Percentiles rank a stretch among this genome's conserved stretches.
Conservation (phyloP, 192 early-diverging fungal genomes). For the Backusella tuberculispora region DNA sequence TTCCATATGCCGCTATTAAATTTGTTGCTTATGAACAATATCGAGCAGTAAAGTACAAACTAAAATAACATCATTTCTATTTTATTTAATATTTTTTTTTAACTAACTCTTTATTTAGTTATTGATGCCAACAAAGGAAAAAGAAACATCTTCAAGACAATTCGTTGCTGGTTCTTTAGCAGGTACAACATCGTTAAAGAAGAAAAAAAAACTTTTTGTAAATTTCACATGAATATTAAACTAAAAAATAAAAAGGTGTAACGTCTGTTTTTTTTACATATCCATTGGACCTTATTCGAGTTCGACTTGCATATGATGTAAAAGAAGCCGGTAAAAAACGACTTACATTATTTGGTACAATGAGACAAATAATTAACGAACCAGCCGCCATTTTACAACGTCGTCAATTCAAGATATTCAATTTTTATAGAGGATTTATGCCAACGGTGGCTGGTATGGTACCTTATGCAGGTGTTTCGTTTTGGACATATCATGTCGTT, state of each 20-base stretch:
- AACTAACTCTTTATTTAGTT: slow-evolving; percentile 17
- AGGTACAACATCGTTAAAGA: slow-evolving; percentile 31
- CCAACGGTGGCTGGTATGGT: slow-evolving; percentile 91
- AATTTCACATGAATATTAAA: too few relatives aligned
- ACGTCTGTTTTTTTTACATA: slow-evolving; percentile 90
- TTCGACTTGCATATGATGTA: slow-evolving; percentile 93
- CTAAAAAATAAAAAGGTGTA: slow-evolving; percentile 58
- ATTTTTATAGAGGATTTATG: slow-evolving; percentile 94
- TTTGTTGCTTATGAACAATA: slow-evolving; percentile 97
- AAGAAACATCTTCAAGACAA: slow-evolving; percentile 68
- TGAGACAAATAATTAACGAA: slow-evolving; percentile 76
- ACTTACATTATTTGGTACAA: slow-evolving; percentile 29
- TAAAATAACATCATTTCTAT: neutral
- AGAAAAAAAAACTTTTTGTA: too few relatives aligned
- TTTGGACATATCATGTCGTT: slow-evolving; percentile 84
- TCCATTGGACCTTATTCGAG: slow-evolving; percentile 92
- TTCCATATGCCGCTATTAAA: slow-evolving; percentile 97
- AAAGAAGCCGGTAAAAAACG: slow-evolving; percentile 27
- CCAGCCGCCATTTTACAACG: slow-evolving; percentile 49
- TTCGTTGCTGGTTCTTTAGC: slow-evolving; percentile 83
- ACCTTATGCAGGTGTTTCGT: slow-evolving; percentile 96
- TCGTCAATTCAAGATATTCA: slow-evolving; percentile 49
- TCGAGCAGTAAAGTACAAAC: slow-evolving; percentile 42
- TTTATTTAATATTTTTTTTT: too few relatives aligned
- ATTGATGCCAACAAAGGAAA: slow-evolving; percentile 69